Evolutionary conservation across 208 protist species (phyloP), one percentile per base, ranked within the genome.

Genomic region (Wallacemonas sp.): DNA sequence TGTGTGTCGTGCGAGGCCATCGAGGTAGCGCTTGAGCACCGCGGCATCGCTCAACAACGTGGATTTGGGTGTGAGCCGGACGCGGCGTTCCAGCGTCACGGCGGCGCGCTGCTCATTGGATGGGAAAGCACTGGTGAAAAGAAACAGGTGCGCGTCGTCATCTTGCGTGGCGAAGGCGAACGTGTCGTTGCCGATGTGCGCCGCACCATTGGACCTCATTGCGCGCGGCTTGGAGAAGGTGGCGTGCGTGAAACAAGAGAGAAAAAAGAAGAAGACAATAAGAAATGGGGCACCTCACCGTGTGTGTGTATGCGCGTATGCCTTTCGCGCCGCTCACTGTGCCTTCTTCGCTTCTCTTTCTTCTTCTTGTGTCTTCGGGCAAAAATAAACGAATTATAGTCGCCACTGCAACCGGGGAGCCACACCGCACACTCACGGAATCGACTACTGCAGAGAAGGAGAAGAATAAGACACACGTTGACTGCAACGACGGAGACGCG

Each of bases 201-300:
- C 75, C 1, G 75, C 85, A 61, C 87, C 84, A 64, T 96, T 96
- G 3, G 90, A 89, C 17, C 73, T 68, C 90, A 96, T 96, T 0
- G 12, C 36, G 22, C 3, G 29, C 26, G 2, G 22, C 8, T 41
- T 3, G 13, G 2, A 30, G 54, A 27, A 32, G n/a, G n/a, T n/a
- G n/a, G n/a, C n/a, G n/a, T n/a, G n/a, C n/a, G n/a, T n/a, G n/a
- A n/a, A n/a, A 62, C 55, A 8, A 45, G 32, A 65, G 5, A 22
- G 9, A 37, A n/a, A 64, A n/a, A 39, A 45, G 46, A 15, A 67
- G 37, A 32, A 42, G 30, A 27, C 26, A 27, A 69, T 13, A 42
- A 24, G 39, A 24, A 70, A 32, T 38, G 19, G 12, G 22, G 6
- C 22, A 37, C 21, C 34, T 48, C 13, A 55, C n/a, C 39, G 60